A percentile compares a stretch with the other conserved stretches of the same genome.
Conservation (phyloP, 192 early-diverging fungal species). For the Diversispora eburnea region DNA sequence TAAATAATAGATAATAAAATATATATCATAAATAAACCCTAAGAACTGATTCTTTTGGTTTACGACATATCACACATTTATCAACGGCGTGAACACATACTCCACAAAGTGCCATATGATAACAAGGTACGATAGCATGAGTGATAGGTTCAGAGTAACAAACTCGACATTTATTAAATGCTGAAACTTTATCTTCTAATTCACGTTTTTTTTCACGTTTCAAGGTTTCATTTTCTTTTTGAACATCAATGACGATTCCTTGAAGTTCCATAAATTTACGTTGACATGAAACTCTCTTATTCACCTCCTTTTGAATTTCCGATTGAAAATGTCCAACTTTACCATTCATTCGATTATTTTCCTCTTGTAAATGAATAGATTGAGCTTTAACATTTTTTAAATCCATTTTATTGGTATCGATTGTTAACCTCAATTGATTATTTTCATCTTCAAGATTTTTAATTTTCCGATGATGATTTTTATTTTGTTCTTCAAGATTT, state of each 20-base stretch:
- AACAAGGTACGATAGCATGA: constrained; percentile 40
- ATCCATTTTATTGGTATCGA: too few relatives aligned
- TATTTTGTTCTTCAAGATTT: too few relatives aligned
- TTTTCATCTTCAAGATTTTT: too few relatives aligned
- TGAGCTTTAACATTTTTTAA: too few relatives aligned
- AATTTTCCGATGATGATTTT: too few relatives aligned
- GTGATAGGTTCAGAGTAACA: constrained; percentile 39
- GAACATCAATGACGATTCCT: background rate
- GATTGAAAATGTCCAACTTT: background rate
- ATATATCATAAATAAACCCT: constrained; percentile 25
- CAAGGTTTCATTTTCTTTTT: background rate
- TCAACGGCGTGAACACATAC: constrained; percentile 29
- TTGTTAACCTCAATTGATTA: too few relatives aligned
- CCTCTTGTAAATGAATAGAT: too few relatives aligned
- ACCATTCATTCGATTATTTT: background rate
- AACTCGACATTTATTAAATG: constrained; percentile 38
- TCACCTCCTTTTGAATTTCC: background rate
- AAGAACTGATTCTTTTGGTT: constrained; percentile 1
- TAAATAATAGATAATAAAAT: too few relatives aligned
- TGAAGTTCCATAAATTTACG: constrained; percentile 4
- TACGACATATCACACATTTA: constrained; percentile 16
- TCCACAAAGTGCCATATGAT: constrained; percentile 41
- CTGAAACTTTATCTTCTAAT: background rate
- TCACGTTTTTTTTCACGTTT: background rate
- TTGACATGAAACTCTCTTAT: background rate